Conservation (phyloP, 1,284 basidiomycete genomes). For the Coniferiporia sulphurascens region DNA sequence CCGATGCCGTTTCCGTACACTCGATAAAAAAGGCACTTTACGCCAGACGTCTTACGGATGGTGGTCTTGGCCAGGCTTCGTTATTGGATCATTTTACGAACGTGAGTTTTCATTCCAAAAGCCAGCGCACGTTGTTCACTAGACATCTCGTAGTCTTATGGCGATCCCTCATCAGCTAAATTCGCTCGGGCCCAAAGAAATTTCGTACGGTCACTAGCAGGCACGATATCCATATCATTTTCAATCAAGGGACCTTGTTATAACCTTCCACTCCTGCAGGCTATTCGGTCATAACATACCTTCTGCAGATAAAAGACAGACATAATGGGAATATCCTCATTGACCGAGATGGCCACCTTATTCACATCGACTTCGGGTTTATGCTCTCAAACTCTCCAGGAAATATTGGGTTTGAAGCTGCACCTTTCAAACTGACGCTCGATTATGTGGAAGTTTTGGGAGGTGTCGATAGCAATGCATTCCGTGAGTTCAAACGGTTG, state of each 20-base stretch:
- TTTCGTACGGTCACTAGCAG: constrained; percentile 93
- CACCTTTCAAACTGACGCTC: constrained; percentile 93
- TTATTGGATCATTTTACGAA: constrained; percentile 86
- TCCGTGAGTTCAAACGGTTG: constrained; percentile 79
- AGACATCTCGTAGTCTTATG: constrained; percentile 63
- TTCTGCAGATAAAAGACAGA: constrained; percentile 97
- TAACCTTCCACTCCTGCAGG: constrained; percentile 37
- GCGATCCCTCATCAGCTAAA: constrained; percentile 81
- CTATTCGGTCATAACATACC: constrained; percentile 92
- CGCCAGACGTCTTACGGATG: constrained; percentile 77
- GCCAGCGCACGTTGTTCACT: neutral
- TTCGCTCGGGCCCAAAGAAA: constrained; percentile 84
- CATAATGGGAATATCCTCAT: constrained; percentile 99
- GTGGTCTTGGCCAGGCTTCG: constrained; percentile 79
- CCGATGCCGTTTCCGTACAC: constrained; percentile 96
- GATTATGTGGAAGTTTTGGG: constrained; percentile 98
- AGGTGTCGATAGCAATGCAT: constrained; percentile 75
- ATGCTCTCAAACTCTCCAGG: constrained; percentile 97
- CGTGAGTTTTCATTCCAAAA: constrained; percentile 38
- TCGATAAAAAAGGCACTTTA: constrained; percentile 99
- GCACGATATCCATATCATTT: constrained; percentile 36
- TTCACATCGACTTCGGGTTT: constrained; percentile 99
- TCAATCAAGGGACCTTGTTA: too few species aligned
- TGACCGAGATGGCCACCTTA: constrained; percentile 89
- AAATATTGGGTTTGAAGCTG: constrained; percentile 97